Base-by-base conservation (phyloP, 2,329 filamentous ascomycete genomes). In the Alternaria incomplexa region DNA sequence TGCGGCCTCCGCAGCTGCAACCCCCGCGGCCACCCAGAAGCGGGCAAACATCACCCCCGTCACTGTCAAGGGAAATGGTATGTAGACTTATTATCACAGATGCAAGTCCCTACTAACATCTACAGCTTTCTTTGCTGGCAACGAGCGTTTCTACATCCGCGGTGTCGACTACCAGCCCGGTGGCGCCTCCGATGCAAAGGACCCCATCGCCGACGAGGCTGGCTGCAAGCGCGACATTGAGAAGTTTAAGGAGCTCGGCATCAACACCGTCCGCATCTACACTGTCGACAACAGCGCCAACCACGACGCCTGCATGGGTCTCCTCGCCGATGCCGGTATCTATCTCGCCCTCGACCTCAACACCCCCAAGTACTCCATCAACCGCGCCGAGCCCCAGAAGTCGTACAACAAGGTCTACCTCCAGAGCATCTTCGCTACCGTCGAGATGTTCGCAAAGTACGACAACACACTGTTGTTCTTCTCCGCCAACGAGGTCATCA, bases 211-310 rank as follows among this genome's bases (percentile, higher is more conserved):
- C 65, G 90, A 96, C 73, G 77, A 83, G 23, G 81, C 81, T 4
- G 82, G 85, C 75, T 97, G 94, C 87, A 86, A 88, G 79, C 91
- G 93, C 68, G 93, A 97, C 77, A 91, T 97, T 72, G 82, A 83
- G 55, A 85, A 93, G 78, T 97, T 97, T 88, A 88, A 92, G 84
- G 87, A 93, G 70, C 86, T 97, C 54, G 93, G 93, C 52, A 84
- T 97, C 82, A 97, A 97, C 85, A 93, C 93, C 25, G 86, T 97
- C 77, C 93, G 94, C 81, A 91, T 97, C 65, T 97, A 97, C 86
- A 93, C 91, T 15, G 90, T 96, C 70, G 94, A 97, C 85, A 97
- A 97, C 86, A 90, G 89, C 54, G 83, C 85, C 72, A 82, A 90
- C 80, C 94, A 97, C 83, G 90, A 94, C 73, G 86, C 89, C 66